Conservation (phyloP, 2,329 filamentous ascomycete species). For the Alternaria sp. region DNA sequence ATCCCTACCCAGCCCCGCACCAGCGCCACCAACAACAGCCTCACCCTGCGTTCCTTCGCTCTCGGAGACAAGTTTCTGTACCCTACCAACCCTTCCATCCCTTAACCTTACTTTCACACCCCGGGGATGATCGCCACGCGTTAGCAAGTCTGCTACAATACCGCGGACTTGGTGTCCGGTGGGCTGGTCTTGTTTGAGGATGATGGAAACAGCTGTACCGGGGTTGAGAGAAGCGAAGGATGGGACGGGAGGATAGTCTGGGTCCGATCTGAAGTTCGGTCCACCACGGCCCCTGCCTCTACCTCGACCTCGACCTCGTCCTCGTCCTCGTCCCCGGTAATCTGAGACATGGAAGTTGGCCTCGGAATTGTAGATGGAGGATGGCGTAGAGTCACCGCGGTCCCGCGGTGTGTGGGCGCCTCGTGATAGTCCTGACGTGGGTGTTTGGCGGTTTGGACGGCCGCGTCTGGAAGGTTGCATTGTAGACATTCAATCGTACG, state of each 20-base stretch:
- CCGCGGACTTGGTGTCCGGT: conserved; percentile 76
- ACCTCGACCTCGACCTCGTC: conserved; percentile 4
- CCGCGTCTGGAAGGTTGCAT: conserved; percentile 26
- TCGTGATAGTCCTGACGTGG: conserved; percentile 16
- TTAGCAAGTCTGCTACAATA: conserved; percentile 72
- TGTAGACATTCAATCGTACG: neutral
- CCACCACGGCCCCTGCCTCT: conserved; percentile 15
- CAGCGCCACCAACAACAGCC: conserved; percentile 34
- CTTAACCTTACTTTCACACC: conserved; percentile 80
- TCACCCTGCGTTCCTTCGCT: conserved; percentile 34
- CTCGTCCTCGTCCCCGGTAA: conserved; percentile 10
- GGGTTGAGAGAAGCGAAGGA: conserved; percentile 55
- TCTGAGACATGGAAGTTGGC: neutral
- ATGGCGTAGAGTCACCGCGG: conserved; percentile 5
- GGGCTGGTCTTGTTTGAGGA: conserved; percentile 78
- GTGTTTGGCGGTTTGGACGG: conserved; percentile 40
- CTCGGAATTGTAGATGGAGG: neutral
- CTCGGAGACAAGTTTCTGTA: conserved; percentile 66
- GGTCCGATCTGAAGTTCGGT: conserved; percentile 9
- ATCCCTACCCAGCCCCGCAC: conserved; percentile 37
- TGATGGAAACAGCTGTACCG: conserved; percentile 73
- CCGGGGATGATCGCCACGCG: conserved; percentile 75
- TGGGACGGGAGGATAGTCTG: conserved; percentile 33
- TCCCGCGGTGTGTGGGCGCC: neutral
- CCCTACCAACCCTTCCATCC: conserved; percentile 76